Evolutionary conservation across 805 yeast genomes (phyloP), one percentile per base, ranked within the genome.

Genomic region (Wickerhamomyces canadensis): DNA sequence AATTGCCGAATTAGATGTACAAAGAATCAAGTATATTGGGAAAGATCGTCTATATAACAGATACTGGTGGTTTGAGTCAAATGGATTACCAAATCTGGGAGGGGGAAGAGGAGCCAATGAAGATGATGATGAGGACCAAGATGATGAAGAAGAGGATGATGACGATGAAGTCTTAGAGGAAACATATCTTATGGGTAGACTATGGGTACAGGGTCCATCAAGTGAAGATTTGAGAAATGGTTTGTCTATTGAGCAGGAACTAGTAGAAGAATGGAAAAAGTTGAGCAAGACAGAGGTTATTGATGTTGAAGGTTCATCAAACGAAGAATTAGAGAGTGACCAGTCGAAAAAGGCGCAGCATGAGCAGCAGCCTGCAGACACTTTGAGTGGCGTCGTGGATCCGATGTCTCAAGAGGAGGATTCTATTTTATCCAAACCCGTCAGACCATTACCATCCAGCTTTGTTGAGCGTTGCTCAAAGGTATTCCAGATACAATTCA

Each of bases 11-110:
- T 62, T 77, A 34, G 96, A 89, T 51, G 70, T 81, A 42, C 96
- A 87, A 55, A 64, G 98, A 40, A 70, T 88, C 33, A 74, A 74
- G 37, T 68, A 76, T 22, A 63, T 93, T 19, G 98, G 98, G 3
- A 72, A 78, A 41, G 98, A 93, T 58, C 65, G 95, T 35, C 74
- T 76, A 41, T 88, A 68, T 57, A 93, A 93, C 62, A 68, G 89
- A 46, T 93, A 91, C 57, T 93, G 95, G 95, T 93, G 96, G 96
- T 78, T 88, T 54, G 98, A 91, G 52, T 70, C 71, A 44, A 82
- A 83, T 52, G 98, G 98, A 0, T 66, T 87, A 33, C 86, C 88
- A 4, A 67, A 68, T 7, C 51, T 69, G 27, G 67, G 64, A 35
- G 65, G 64, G 11, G 56, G 60, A 26, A 66, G 60, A 28, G 49